These are phyloP conservation scores for Gossypium stocksii DNA, from an alignment of 345 rosid genomes.

Conservation along the genomic window DNA sequence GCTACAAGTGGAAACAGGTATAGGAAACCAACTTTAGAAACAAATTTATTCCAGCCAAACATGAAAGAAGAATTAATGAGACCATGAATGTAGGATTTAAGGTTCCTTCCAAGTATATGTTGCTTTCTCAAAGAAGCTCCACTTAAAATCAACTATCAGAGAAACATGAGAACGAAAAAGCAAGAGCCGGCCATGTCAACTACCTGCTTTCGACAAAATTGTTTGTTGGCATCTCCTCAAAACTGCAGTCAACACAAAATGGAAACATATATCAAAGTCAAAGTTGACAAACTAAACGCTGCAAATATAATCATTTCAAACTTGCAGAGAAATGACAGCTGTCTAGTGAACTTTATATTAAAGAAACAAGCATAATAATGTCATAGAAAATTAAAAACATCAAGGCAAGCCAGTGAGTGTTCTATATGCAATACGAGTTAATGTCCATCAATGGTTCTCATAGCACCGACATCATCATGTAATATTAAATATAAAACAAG, in stretches of 20 bases:
- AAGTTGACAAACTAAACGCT: background rate
- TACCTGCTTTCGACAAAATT: constrained; percentile 93
- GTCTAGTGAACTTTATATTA: background rate
- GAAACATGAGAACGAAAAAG: background rate
- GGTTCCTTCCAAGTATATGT: background rate
- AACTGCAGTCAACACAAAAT: constrained; percentile 43
- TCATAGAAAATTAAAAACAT: background rate
- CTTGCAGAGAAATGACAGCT: background rate
- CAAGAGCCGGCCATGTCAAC: constrained; percentile 11
- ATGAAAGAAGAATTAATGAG: background rate
- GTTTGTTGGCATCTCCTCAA: constrained; percentile 96
- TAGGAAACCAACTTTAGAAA: background rate
- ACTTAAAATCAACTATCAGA: background rate
- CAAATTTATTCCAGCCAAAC: background rate
- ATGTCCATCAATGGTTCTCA: background rate
- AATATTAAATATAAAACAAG: background rate
- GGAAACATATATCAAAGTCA: constrained; percentile 16
- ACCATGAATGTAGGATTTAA: background rate
- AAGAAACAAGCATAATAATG: background rate
- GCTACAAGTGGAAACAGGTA: constrained; percentile 36
- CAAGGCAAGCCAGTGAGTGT: background rate
- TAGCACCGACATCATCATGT: background rate
- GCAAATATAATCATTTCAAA: background rate
- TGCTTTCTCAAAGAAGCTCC: constrained; percentile 8
- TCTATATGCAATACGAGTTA: background rate